phyloP scores from a whole-genome alignment of 805 yeast species.

The Candida quercuum region DNA sequence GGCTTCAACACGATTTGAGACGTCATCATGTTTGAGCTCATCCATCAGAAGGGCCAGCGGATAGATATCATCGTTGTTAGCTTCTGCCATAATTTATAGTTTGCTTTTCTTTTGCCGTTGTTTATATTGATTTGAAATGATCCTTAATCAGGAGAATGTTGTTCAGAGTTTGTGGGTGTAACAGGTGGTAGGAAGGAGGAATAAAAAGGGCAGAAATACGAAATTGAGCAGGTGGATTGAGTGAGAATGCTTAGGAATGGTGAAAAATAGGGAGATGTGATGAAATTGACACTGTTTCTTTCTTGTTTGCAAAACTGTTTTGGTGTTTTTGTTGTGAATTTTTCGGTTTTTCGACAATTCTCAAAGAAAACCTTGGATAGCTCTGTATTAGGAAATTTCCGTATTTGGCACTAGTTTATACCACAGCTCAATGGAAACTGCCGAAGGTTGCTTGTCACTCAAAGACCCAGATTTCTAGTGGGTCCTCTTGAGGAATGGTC shows the following conservation, averaged over 20 bases:
- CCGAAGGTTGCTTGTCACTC: too few species aligned
- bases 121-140: not conserved
- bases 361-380: not conserved
- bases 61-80: constrained; percentile 47
- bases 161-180: not conserved
- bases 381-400: not conserved
- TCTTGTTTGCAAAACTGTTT: not conserved
- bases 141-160: not conserved
- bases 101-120: not conserved
- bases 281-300: too few species aligned
- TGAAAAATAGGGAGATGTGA: too few species aligned
- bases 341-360: not conserved
- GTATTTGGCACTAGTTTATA: not conserved
- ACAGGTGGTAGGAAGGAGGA: not conserved
- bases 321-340: not conserved
- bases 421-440: not conserved
- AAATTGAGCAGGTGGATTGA: not conserved
- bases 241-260: not conserved
- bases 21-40: constrained; percentile 95
- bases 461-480: too few species aligned
- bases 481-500: too few species aligned
- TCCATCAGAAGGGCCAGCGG: constrained; percentile 96
- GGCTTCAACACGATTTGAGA: constrained; percentile 87
- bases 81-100: constrained; percentile 5
- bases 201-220: not conserved